Base-by-base conservation (phyloP, 441 rosid species). In the Euphorbia corollata region DNA sequence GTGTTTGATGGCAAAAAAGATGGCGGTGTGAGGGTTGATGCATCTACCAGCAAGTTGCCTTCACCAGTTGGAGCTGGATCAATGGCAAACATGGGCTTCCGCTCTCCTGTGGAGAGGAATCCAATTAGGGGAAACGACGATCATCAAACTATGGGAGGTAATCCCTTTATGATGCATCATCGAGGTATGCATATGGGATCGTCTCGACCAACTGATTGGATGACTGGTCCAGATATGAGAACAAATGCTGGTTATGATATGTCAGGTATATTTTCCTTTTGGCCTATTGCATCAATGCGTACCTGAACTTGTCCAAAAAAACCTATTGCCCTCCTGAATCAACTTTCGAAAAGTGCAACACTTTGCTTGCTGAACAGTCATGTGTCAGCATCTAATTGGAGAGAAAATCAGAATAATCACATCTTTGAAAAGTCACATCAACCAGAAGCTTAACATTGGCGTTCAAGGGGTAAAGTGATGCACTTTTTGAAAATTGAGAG, bases 1-100 rank as follows among this genome's bases (percentile, higher is more conserved):
- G 66, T 81, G 78, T 64, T 85, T 36, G 92, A 89, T 68, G 58
- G 78, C 63, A 89, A 85, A 83, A 85, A 86, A 77, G 89, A 76
- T 61, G 57, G 41, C 0, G 66, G 81, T 59, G 70, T 41, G 71
- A 83, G 84, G 84, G 82, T 70, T 53, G 87, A 83, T 70, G 83
- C 84, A 67, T 77, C 90, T 12, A 69, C 83, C 55, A 82, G 80
- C 76, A 76, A 75, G 80, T 75, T 86, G 81, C 82, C 87, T 39
- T 83, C 91, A 32, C 80, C 89, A 6, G 68, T 80, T 68, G 84
- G 83, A 59, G 91, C 78, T 61, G 69, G 84, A 61, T 73, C 87
- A 2, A 8, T 79, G 30, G 78, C 90, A 24, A 85, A 80, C 63
- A 60, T 84, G 43, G 91, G 84, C 63, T 86, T 84, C 79, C 83